Percentiles rank a stretch among this genome's conserved stretches.
phyloP scores from a whole-genome alignment of 2,329 filamentous ascomycete species.

The Cryphonectria parasitica region DNA sequence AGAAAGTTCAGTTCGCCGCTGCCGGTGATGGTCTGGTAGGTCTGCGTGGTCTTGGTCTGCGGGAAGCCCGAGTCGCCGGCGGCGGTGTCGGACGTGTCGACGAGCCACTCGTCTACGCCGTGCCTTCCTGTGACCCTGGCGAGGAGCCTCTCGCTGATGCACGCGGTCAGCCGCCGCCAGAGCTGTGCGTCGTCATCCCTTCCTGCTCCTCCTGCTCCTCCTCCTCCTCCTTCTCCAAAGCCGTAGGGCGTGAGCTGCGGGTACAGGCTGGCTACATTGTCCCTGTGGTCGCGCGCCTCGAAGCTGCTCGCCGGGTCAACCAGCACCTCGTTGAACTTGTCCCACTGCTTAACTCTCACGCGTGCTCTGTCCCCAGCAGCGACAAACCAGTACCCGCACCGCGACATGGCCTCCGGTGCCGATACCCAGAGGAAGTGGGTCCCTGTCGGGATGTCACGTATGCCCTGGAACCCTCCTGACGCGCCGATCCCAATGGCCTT shows the following conservation, averaged over 20 bases:
- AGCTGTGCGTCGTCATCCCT: slow-evolving; percentile 41
- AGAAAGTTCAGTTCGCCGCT: slow-evolving; percentile 51
- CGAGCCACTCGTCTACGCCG: slow-evolving; percentile 49
- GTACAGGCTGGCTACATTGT: slow-evolving; percentile 45
- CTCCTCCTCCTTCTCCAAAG: slow-evolving; percentile 39
- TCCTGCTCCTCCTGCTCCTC: slow-evolving; percentile 7
- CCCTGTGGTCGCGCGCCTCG: slow-evolving; percentile 51
- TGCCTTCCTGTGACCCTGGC: slow-evolving; percentile 50
- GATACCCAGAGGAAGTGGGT: slow-evolving; percentile 65
- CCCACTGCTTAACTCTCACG: slow-evolving; percentile 58
- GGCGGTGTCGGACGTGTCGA: slow-evolving; percentile 59
- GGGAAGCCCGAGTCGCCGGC: slow-evolving; percentile 46
- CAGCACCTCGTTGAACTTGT: slow-evolving; percentile 59
- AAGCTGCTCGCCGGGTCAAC: slow-evolving; percentile 48
- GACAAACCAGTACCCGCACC: slow-evolving; percentile 63
- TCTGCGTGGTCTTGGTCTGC: slow-evolving; percentile 37
- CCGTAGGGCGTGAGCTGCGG: slow-evolving; percentile 50
- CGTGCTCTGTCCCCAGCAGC: slow-evolving; percentile 37
- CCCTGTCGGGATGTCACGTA: slow-evolving; percentile 59
- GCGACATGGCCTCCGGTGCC: slow-evolving; percentile 50
- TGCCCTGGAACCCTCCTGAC: slow-evolving; percentile 50
- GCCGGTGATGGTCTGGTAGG: slow-evolving; percentile 38
- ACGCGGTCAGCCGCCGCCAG: slow-evolving; percentile 57
- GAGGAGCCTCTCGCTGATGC: slow-evolving; percentile 51
- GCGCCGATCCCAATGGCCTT: slow-evolving; percentile 50